phyloP scores from a whole-genome alignment of 2,329 filamentous ascomycete species.

The Colletotrichum gigasporum region DNA sequence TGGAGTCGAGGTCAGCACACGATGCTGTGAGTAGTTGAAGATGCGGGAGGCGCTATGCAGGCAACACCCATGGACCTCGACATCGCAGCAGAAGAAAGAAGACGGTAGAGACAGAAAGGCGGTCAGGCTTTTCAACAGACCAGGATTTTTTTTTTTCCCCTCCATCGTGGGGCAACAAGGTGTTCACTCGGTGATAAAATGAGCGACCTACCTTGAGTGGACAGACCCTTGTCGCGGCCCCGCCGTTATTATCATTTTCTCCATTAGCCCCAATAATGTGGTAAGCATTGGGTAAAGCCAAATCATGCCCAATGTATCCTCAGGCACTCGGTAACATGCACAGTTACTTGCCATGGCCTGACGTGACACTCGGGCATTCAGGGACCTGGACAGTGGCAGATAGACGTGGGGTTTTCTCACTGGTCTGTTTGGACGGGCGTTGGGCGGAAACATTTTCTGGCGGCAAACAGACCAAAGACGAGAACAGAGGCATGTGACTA shows the following conservation, averaged over 20 bases:
- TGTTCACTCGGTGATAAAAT: slow-evolving; percentile 33
- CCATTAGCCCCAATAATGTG: not conserved
- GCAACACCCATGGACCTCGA: slow-evolving; percentile 29
- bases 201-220: slow-evolving; percentile 17
- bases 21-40: slow-evolving; percentile 8
- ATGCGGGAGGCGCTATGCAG: slow-evolving; percentile 5
- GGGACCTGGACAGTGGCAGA: slow-evolving; percentile 1
- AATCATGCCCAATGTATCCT: not conserved
- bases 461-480: not conserved
- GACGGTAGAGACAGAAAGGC: slow-evolving; percentile 23
- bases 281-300: not conserved
- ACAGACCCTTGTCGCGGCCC: slow-evolving; percentile 8
- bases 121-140: slow-evolving; percentile 17
- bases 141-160: not conserved
- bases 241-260: not conserved
- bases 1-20: slow-evolving; percentile 2
- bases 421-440: slow-evolving; percentile 11
- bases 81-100: slow-evolving; percentile 1
- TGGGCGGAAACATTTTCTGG: not conserved
- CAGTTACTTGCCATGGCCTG: not conserved
- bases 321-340: not conserved
- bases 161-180: slow-evolving; percentile 16
- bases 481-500: not conserved
- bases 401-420: slow-evolving; percentile 27
- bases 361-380: slow-evolving; percentile 9